Percentiles rank a stretch among this genome's conserved stretches.
Conservation (phyloP, 208 protist species). For the Porcisia deanei region DNA sequence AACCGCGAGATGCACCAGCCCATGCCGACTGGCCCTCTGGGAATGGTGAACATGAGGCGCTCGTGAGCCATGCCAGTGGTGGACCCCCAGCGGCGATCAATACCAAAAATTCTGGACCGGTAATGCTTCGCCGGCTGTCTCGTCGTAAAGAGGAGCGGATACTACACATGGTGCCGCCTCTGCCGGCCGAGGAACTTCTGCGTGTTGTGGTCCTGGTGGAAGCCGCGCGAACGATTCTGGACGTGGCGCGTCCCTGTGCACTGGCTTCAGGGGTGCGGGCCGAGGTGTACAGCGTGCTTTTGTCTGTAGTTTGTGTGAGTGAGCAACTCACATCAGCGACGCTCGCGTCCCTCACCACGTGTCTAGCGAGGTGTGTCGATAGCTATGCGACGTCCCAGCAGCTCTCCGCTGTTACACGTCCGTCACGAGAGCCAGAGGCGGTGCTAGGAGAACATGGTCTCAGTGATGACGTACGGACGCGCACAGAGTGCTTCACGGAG, state of each 20-base stretch:
- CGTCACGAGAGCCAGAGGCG: neutral
- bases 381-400: conserved; percentile 34
- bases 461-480: neutral
- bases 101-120: neutral
- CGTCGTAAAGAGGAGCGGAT: conserved; percentile 29
- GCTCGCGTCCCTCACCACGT: conserved; percentile 45
- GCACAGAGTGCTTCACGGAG: neutral
- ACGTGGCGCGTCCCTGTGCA: conserved; percentile 21
- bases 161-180: conserved; percentile 30
- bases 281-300: conserved; percentile 43
- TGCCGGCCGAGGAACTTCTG: conserved; percentile 34
- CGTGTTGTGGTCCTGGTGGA: conserved; percentile 36
- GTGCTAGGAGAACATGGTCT: neutral
- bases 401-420: conserved; percentile 4
- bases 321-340: conserved; percentile 51
- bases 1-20: neutral
- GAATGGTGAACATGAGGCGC: neutral
- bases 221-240: conserved; percentile 33
- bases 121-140: conserved; percentile 8
- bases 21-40: neutral
- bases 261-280: conserved; percentile 20
- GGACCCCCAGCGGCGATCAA: neutral
- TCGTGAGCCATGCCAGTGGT: neutral
- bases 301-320: conserved; percentile 46
- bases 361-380: conserved; percentile 49